Conservation (phyloP, 768 basidiomycete genomes). For the Suillus cothurnatus region DNA sequence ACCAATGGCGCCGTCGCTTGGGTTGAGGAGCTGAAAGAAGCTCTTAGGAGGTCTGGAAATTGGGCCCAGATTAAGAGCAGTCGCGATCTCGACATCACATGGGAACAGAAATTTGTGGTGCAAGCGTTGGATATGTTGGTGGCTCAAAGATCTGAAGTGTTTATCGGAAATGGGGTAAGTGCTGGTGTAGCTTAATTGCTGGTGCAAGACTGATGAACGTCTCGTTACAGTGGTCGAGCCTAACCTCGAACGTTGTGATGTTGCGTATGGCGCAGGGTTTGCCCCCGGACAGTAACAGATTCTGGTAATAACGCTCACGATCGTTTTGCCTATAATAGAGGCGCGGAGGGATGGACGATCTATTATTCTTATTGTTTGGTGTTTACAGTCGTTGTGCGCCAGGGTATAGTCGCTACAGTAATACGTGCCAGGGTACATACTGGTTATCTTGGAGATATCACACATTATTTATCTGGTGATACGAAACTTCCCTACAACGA, state of each 20-base stretch:
- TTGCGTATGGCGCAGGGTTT: slow-evolving; percentile 34
- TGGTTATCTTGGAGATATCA: background rate
- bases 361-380: background rate
- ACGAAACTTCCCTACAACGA: background rate
- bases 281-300: slow-evolving; percentile 30
- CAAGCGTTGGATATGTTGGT: slow-evolving; percentile 55
- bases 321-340: background rate
- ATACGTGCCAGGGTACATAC: background rate
- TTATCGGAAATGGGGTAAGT: slow-evolving; percentile 55
- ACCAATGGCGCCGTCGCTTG: slow-evolving; percentile 46
- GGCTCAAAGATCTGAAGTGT: slow-evolving; percentile 45
- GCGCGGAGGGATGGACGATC: background rate
- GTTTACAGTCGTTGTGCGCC: background rate
- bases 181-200: background rate
- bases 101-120: slow-evolving; percentile 45
- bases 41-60: slow-evolving; percentile 29
- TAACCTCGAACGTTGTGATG: slow-evolving; percentile 44
- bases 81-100: slow-evolving; percentile 41
- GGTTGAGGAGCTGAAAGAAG: slow-evolving; percentile 39
- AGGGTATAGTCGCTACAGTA: background rate
- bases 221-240: slow-evolving; percentile 38
- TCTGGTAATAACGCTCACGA: slow-evolving; percentile 32
- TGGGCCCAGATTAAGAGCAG: slow-evolving; percentile 45
- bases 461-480: background rate
- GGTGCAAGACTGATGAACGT: slow-evolving; percentile 6